Base-by-base conservation (phyloP, 2,329 filamentous ascomycete genomes). In the Stagonosporopsis vannaccii region DNA sequence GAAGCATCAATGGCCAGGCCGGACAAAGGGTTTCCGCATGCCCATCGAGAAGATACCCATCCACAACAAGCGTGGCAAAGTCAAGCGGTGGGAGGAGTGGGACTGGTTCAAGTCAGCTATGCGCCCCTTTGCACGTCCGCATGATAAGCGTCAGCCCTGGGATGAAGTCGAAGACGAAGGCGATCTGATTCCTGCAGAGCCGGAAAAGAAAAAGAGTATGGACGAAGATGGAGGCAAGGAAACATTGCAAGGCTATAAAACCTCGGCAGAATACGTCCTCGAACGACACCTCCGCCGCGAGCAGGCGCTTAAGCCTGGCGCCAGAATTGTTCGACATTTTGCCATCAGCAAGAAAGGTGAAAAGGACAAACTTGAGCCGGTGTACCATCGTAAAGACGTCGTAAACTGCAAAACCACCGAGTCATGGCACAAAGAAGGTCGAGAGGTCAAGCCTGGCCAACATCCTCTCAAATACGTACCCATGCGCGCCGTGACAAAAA, bases 341-440 rank as follows among this genome's bases (percentile, higher is more conserved):
- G 86, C 82, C 4, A 86, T 87, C 42, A 88, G 85, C 9, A 53
- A 51, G 7, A 97, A 94, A 75, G 90, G 88, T 13, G 86, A 87
- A 40, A 89, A 88, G 42, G 78, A 84, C 2, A 89, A 89, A 40
- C 85, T 90, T 56, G 92, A 97, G 72, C 87, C 91, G 1, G 92
- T 98, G 0, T 98, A 87, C 71, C 83, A 83, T 0, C 87, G 94
- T 30, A 84, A 85, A 49, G 93, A 98, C 63, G 87, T 98, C 0
- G 86, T 93, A 2, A 82, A 85, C 35, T 96, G 96, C 73, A 93
- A 97, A 75, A 96, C 91, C 25, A 90, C 90, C 1, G 95, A 99
- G 73, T 97, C 91, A 1, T 99, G 95, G 95, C 95, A 98, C 73
- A 97, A 97, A 73, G 94, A 97, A 80, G 95, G 95, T 0, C 86